Evolutionary conservation across 371 early-diverging fungal species (phyloP).

Genomic region (Chytridiales sp.): DNA sequence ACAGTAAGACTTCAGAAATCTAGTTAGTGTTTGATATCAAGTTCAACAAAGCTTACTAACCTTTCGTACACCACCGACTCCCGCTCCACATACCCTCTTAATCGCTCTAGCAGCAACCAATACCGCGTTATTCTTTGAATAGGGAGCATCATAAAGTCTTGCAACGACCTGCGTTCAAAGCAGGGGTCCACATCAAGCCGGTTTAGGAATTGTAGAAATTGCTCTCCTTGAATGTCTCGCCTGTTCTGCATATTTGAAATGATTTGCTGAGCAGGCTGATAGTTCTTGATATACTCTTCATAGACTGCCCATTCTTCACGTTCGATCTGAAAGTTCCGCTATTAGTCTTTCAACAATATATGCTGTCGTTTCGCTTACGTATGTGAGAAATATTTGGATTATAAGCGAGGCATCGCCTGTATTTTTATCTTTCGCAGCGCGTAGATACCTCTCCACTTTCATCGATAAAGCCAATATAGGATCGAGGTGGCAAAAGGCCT

Average conservation of each 20-base stretch:
- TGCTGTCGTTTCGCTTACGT: background rate
- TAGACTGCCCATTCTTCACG: constrained; percentile 16
- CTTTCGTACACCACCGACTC: constrained; percentile 9
- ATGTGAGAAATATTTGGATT: constrained; percentile 7
- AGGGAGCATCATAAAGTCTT: constrained; percentile 16
- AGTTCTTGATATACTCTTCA: constrained; percentile 19
- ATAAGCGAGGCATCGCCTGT: constrained; percentile 10
- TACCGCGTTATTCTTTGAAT: constrained; percentile 15
- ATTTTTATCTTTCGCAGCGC: constrained; percentile 1
- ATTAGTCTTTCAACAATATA: background rate
- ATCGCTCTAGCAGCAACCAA: constrained; percentile 8
- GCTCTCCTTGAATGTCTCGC: constrained; percentile 11
- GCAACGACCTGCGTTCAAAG: constrained; percentile 1
- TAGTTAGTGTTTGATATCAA: too few relatives aligned
- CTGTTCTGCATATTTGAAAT: constrained; percentile 1
- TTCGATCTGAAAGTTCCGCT: constrained; percentile 2
- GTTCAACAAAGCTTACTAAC: too few relatives aligned
- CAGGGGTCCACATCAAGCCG: constrained; percentile 7
- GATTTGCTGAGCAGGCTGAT: constrained; percentile 16
- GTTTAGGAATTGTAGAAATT: constrained; percentile 6
- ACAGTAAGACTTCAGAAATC: background rate
- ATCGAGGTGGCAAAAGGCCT: constrained; percentile 8
- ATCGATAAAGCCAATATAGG: constrained; percentile 14
- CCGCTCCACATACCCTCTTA: constrained; percentile 4
- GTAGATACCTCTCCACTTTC: constrained; percentile 9